Conservation (phyloP, 2,329 filamentous ascomycete species). For the Pseudogymnoascus pannorum region DNA sequence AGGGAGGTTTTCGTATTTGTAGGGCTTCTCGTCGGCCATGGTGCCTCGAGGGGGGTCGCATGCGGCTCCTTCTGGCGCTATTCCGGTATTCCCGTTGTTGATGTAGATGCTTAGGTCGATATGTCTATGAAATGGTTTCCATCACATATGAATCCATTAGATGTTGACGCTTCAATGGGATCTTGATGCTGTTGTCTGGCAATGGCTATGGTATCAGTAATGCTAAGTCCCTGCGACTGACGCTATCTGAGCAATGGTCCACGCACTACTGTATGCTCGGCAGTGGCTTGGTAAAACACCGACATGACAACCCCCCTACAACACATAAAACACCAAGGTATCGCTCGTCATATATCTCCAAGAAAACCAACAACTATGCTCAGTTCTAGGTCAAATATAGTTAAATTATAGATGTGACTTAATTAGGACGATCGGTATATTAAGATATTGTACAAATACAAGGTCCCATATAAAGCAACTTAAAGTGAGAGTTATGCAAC, state of each 20-base stretch:
- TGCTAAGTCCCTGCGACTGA: not conserved
- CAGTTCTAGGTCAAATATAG: not conserved
- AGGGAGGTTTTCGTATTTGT: slow-evolving; percentile 54
- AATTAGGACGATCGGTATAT: not conserved
- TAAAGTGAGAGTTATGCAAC: not conserved
- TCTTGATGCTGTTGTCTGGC: slow-evolving; percentile 1
- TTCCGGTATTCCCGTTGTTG: not conserved
- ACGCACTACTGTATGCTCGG: slow-evolving; percentile 7
- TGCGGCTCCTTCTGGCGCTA: not conserved
- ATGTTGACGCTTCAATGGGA: slow-evolving; percentile 2
- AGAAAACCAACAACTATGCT: not conserved
- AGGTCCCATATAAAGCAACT: not conserved
- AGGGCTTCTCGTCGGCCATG: slow-evolving; percentile 44
- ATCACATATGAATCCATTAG: slow-evolving; percentile 1
- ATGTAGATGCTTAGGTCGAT: not conserved
- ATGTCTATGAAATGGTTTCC: not conserved
- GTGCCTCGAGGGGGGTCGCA: slow-evolving; percentile 12
- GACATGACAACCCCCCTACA: slow-evolving; percentile 7
- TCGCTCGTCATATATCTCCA: not conserved
- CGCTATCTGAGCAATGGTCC: not conserved
- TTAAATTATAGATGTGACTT: not conserved
- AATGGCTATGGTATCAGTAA: not conserved
- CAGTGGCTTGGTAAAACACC: slow-evolving; percentile 8
- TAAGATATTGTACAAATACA: not conserved
- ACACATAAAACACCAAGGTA: slow-evolving; percentile 9